phyloP scores from a whole-genome alignment of 371 early-diverging fungal genomes.

The Amoeboaphelidium protococcarum region DNA sequence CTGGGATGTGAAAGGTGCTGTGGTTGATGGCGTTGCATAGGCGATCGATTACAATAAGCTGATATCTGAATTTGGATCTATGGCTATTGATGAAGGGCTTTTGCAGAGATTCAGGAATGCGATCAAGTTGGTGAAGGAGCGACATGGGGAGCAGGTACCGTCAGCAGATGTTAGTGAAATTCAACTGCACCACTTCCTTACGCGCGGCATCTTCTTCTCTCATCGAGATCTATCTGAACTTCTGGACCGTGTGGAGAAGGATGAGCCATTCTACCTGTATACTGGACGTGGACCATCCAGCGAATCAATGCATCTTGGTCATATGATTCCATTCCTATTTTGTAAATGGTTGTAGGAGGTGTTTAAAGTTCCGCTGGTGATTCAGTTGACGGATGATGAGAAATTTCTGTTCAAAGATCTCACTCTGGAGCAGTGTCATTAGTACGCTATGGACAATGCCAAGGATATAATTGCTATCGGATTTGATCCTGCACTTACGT shows the following conservation, averaged over 20 bases:
- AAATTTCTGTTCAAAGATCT: conserved; percentile 95
- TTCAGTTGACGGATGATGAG: conserved; percentile 99
- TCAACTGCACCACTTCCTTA: conserved; percentile 57
- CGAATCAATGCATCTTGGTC: conserved; percentile 94
- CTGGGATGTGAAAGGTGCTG: conserved; percentile 88
- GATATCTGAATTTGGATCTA: conserved; percentile 82
- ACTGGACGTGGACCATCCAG: conserved; percentile 98
- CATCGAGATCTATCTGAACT: conserved; percentile 82
- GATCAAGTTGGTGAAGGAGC: too few species aligned
- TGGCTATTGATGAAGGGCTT: conserved; percentile 41
- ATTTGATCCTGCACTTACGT: conserved; percentile 93
- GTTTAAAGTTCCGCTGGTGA: conserved; percentile 86
- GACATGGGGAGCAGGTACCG: too few species aligned
- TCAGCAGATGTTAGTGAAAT: conserved; percentile 62
- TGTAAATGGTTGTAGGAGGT: conserved; percentile 97
- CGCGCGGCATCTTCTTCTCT: conserved; percentile 89
- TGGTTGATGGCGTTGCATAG: conserved; percentile 52
- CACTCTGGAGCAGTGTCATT: conserved; percentile 54
- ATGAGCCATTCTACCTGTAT: conserved; percentile 94
- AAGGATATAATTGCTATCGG: conserved; percentile 96
- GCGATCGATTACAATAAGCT: conserved; percentile 91
- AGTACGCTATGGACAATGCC: conserved; percentile 63
- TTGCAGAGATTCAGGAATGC: conserved; percentile 54
- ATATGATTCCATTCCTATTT: conserved; percentile 93
- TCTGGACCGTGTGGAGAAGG: conserved; percentile 68